A percentile compares a stretch with the other conserved stretches of the same genome.
phyloP scores from a whole-genome alignment of 352 stramenopile genomes.

The Pythium coloratum region DNA sequence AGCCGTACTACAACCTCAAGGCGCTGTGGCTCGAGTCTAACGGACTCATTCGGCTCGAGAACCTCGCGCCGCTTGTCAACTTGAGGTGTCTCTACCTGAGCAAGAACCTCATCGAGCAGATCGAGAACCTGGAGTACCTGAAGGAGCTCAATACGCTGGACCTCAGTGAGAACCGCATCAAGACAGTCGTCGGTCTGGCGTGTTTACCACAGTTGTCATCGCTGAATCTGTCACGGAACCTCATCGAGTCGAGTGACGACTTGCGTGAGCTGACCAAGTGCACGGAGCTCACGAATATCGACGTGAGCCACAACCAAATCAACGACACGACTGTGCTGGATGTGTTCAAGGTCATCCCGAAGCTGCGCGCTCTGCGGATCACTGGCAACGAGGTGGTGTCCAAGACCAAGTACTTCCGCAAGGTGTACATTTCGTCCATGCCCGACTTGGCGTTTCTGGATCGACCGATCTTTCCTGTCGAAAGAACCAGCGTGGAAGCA shows the following conservation, averaged over 20 bases:
- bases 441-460: constrained; percentile 91
- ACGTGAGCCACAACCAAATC: constrained; percentile 93
- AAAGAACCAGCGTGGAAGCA: constrained; percentile 79
- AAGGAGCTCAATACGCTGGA: constrained; percentile 91
- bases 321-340: constrained; percentile 75
- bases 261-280: constrained; percentile 77
- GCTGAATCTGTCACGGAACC: constrained; percentile 91
- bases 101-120: constrained; percentile 90
- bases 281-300: constrained; percentile 83
- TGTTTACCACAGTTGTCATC: constrained; percentile 78
- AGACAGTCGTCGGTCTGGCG: constrained; percentile 76
- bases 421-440: constrained; percentile 89
- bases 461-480: constrained; percentile 92
- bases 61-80: constrained; percentile 65
- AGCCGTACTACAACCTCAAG: constrained; percentile 92
- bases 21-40: constrained; percentile 96
- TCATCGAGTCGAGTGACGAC: constrained; percentile 64
- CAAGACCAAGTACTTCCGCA: constrained; percentile 92
- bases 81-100: constrained; percentile 93
- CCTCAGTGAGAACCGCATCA: constrained; percentile 91
- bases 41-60: constrained; percentile 86
- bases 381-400: constrained; percentile 92
- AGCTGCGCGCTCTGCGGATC: constrained; percentile 77
- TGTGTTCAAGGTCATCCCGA: constrained; percentile 78
- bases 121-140: constrained; percentile 69